Percentiles rank a stretch among this genome's conserved stretches.
Evolutionary conservation across 1,284 basidiomycete species (phyloP).

Genomic region (Rhodotorula sp.): DNA sequence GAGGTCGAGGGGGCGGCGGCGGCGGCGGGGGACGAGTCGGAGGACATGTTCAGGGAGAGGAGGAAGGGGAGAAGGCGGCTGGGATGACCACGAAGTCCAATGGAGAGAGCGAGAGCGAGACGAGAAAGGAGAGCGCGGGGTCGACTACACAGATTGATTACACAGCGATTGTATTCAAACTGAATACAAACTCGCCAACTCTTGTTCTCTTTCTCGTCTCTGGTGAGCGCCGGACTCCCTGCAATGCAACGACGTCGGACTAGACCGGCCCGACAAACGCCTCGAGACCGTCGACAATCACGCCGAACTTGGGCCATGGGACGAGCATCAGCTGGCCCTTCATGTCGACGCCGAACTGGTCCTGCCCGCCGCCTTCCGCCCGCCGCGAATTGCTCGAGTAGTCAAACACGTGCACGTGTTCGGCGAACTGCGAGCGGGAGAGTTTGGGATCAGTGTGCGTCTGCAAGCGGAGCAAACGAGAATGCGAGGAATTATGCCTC

Average conservation of each 20-base stretch:
- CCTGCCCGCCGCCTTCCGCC: slow-evolving; percentile 61
- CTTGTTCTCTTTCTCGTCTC: no score
- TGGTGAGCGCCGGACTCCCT: no score
- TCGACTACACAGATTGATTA: not conserved
- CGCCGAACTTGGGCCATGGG: slow-evolving; percentile 47
- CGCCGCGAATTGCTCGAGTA: slow-evolving; percentile 61
- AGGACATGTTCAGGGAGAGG: not conserved
- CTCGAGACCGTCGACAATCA: slow-evolving; percentile 51
- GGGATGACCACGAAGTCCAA: not conserved
- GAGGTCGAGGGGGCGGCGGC: not conserved
- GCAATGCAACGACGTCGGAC: not conserved
- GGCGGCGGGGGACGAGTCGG: not conserved
- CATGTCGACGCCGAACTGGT: slow-evolving; percentile 70
- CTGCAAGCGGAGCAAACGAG: not conserved
- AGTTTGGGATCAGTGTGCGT: not conserved
- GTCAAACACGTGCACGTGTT: slow-evolving; percentile 63
- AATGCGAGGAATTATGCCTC: slow-evolving; percentile 6
- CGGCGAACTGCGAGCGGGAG: slow-evolving; percentile 58
- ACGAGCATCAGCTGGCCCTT: slow-evolving; percentile 74
- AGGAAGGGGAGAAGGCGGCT: not conserved
- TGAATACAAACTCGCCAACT: not conserved
- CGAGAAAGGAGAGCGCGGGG: not conserved
- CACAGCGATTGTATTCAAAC: not conserved
- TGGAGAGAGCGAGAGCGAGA: not conserved
- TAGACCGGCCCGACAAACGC: slow-evolving; percentile 42